Percentiles rank a stretch among this genome's conserved stretches.
Evolutionary conservation across 2,329 filamentous ascomycete genomes (phyloP).

Genomic region (Neodidymelliopsis sp.): DNA sequence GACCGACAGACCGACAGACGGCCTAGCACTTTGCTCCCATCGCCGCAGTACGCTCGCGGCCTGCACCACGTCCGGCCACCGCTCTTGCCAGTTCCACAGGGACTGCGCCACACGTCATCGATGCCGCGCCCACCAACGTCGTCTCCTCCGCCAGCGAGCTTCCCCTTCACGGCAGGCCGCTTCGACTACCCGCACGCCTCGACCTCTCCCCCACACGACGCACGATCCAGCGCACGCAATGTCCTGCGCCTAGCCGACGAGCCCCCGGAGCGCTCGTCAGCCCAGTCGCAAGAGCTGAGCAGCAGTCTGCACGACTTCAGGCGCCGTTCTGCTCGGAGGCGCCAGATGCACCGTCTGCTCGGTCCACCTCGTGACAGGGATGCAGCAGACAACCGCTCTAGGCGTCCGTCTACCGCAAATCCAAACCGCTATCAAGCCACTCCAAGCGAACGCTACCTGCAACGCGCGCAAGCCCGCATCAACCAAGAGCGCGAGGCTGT

Average conservation of each 20-base stretch:
- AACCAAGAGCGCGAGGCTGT: constrained; percentile 33
- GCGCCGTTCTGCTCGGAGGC: constrained; percentile 22
- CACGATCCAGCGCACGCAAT: constrained; percentile 15
- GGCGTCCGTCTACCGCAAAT: constrained; percentile 29
- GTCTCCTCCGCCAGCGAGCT: constrained; percentile 36
- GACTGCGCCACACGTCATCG: constrained; percentile 32
- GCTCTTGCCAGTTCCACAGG: constrained; percentile 17
- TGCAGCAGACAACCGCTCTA: constrained; percentile 14
- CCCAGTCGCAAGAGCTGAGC: constrained; percentile 15
- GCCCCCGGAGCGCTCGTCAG: constrained; percentile 14
- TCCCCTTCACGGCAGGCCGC: constrained; percentile 47
- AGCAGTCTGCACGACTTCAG: constrained; percentile 13
- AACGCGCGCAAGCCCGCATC: constrained; percentile 42
- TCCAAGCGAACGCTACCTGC: constrained; percentile 47
- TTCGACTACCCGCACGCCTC: constrained; percentile 57
- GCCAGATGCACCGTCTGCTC: constrained; percentile 29
- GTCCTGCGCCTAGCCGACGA: constrained; percentile 21
- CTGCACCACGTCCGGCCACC: not conserved
- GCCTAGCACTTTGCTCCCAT: too few relatives aligned
- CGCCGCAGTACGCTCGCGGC: too few relatives aligned
- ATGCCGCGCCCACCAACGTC: constrained; percentile 43
- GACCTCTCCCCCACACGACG: constrained; percentile 28
- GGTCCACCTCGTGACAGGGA: constrained; percentile 33
- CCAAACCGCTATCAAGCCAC: constrained; percentile 42
- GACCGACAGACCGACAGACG: too few relatives aligned